phyloP scores from a whole-genome alignment of 345 rosid species.

The Populus alba region DNA sequence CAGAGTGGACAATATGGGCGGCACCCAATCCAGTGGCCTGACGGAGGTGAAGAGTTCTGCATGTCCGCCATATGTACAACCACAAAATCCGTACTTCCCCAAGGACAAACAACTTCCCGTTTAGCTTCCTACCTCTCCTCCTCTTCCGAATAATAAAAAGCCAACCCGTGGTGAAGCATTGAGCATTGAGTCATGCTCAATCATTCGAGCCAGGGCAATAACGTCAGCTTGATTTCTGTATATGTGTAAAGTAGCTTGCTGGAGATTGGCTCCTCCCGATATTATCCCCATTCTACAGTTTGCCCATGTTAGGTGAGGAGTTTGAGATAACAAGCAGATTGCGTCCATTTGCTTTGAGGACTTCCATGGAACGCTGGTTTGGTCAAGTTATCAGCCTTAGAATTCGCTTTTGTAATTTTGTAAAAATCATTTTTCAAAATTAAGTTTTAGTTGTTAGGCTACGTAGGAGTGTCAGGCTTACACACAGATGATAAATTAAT shows the following conservation, averaged over 20 bases:
- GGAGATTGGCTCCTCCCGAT: constrained; percentile 14
- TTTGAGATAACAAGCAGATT: constrained; percentile 17
- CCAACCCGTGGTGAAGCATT: constrained; percentile 65
- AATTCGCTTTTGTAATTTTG: constrained; percentile 31
- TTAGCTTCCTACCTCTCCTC: constrained; percentile 59
- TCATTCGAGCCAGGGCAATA: constrained; percentile 18
- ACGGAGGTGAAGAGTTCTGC: constrained; percentile 59
- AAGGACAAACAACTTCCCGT: constrained; percentile 31
- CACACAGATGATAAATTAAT: constrained; percentile 31
- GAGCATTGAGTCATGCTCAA: constrained; percentile 48
- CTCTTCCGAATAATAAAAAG: constrained; percentile 61
- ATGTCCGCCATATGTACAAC: constrained; percentile 42
- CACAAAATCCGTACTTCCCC: constrained; percentile 43
- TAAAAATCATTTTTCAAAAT: constrained; percentile 19
- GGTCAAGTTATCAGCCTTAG: constrained; percentile 23
- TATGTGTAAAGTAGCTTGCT: constrained; percentile 59
- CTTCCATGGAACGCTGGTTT: constrained; percentile 14
- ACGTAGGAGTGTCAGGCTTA: constrained; percentile 23
- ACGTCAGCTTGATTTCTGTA: constrained; percentile 50
- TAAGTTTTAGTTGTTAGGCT: constrained; percentile 19
- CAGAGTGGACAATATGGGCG: constrained; percentile 33
- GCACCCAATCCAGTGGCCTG: constrained; percentile 26
- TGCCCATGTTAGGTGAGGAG: constrained; percentile 11
- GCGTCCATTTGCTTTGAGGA: constrained; percentile 21
- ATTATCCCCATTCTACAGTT: constrained; percentile 12